Evolutionary conservation across 805 yeast species (phyloP).

Genomic region (Hagleromyces aurorensis): DNA sequence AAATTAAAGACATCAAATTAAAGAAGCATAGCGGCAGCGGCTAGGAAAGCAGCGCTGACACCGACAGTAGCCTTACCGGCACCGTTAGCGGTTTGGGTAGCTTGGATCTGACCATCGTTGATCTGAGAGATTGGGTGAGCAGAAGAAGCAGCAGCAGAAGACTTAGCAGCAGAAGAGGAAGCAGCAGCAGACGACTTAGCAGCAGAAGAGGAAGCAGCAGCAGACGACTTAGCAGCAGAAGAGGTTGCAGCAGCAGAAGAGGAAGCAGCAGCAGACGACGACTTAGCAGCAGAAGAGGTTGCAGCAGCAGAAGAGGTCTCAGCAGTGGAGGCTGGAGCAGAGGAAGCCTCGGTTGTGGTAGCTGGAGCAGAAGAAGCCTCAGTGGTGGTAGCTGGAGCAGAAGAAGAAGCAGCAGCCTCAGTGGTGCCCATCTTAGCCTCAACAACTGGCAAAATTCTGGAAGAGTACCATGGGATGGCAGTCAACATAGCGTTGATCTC

Average conservation of each 20-base stretch:
- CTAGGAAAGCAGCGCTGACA: conserved; percentile 1
- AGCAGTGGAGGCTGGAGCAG: conserved; percentile 1
- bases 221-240: neutral
- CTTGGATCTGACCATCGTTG: conserved; percentile 11
- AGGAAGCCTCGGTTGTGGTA: conserved; percentile 1
- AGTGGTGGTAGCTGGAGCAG: neutral
- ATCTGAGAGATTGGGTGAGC: conserved; percentile 9
- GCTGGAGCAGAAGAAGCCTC: neutral
- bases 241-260: neutral
- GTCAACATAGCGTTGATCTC: conserved; percentile 25
- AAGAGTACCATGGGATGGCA: conserved; percentile 30
- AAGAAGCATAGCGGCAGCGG: conserved; percentile 4
- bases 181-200: neutral
- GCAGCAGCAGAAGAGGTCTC: conserved; percentile 1
- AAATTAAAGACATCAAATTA: too few species aligned
- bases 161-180: neutral
- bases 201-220: conserved; percentile 3
- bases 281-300: conserved; percentile 1
- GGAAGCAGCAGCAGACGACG: neutral
- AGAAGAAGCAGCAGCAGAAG: conserved; percentile 1
- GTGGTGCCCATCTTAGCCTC: too few species aligned
- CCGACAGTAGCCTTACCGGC: conserved; percentile 4
- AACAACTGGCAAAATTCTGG: conserved; percentile 21
- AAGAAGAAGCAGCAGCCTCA: conserved; percentile 2
- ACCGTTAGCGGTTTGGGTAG: conserved; percentile 7